Evolutionary conservation across 371 early-diverging fungal genomes (phyloP), one percentile per base, ranked within the genome.

Genomic region (Nosema muscidifuracis): DNA sequence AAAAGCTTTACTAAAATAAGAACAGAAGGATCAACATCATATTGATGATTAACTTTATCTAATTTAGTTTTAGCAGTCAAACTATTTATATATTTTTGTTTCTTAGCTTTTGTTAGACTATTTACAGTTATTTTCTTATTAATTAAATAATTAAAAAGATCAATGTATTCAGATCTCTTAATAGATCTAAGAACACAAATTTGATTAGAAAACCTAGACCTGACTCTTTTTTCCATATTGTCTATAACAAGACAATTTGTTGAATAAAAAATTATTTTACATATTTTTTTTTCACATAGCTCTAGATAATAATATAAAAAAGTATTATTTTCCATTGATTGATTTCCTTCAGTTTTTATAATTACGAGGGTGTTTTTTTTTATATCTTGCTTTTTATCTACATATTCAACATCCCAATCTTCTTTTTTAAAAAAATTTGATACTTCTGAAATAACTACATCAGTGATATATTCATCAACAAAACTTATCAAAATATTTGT

Each of bases 291-390:
- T 12, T 51, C 22, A 18, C 60, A 2, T 7, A 47, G 65, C 20
- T 74, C 71, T 51, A 78, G 56, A 47, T 71, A 75, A 55, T 66
- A 67, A 62, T 78, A 78, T 20, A 78, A 10, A 18, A 67, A 42
- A n/a, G 65, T 34, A 38, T 75, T 77, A 22, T 13, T 20, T 28
- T 64, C 24, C 18, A 64, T 68, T 2, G 66, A 22, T 13, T 16
- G 61, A 30, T 13, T 18, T 1, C 12, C 20, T 4, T 55, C 40
- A 22, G 75, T 18, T 33, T 67, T 24, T n/a, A 75, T 64, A 64
- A 75, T 43, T 67, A 70, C 71, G 22, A 77, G 40, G 12, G 61
- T 65, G 16, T 66, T 62, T 16, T 56, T 22, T 3, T 73, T 56
- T 22, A 65, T 69, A 12, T 65, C 53, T 12, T 34, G 15, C 2